Evolutionary conservation across 1,284 basidiomycete species (phyloP), one percentile per base, ranked within the genome.

Genomic region (Ustilago lituana): DNA sequence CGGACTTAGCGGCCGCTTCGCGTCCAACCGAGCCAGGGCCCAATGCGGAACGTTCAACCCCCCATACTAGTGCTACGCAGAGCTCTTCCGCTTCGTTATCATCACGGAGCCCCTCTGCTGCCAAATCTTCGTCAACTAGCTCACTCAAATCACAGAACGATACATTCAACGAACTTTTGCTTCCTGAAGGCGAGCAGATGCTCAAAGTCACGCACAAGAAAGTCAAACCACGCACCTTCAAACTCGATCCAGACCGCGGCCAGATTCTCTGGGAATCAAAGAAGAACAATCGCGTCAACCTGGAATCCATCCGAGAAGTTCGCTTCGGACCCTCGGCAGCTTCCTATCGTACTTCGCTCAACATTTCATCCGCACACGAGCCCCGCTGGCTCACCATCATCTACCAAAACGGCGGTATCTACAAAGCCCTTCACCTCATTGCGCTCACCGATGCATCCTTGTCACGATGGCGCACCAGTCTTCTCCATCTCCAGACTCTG

Each of bases 391-490:
- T 92, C 56, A 90, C 90, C 7, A 86, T 92, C 84, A 85, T 91
- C 52, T 92, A 92, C 77, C 87, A 90, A 43, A 85, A 89, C 55
- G 88, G 89, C 23, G 88, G 88, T 29, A 87, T 87, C 41, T 97
- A 94, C 88, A 98, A 97, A 85, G 91, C 92, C 0, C 86, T 96
- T 12, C 93, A 98, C 78, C 86, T 97, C 56, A 88, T 98, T 60
- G 91, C 93, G 0, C 85, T 89, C 1, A 89, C 89, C 0, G 83
- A 85, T 45, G 88, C 91, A 22, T 85, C 89, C 0, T 90, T 91
- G 76, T 83, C 85, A 5, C 70, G 85, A 6, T 87, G 86, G 85
- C 78, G 84, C 22, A 63, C 73, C 9, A 84, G 85, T 14, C 82
- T 87, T 5, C 80, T 82, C 23, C 76, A 76, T 8, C 79, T 87